Evolutionary conservation across 2,329 filamentous ascomycete genomes (phyloP), one percentile per base, ranked within the genome.

Genomic region (Ophiocordyceps camponoti-saundersi): DNA sequence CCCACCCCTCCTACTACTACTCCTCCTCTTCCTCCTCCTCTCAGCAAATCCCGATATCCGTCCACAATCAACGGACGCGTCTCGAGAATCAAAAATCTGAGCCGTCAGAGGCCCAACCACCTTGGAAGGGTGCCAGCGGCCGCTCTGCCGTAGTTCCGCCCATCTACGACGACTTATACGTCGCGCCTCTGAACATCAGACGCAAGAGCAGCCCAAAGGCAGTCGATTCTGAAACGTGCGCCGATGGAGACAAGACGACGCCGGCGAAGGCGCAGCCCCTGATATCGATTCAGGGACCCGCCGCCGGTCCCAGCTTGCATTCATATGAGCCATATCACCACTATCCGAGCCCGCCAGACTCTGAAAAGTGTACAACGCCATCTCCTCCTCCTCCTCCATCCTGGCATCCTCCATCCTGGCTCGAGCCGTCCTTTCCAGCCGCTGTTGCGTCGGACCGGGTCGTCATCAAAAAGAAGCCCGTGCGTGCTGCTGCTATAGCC

Each of bases 71-170:
- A 48, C 59, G 62, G 13, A 55, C 63, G 48, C 57, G 60, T 12
- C 55, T 61, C 29, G 49, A 60, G 44, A 56, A 57, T 40, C 57
- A 62, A 62, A 51, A 66, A 56, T 60, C 52, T 55, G 65, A 55
- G 52, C 59, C 54, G 50, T 26, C 67, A 46, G 66, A 71, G 23
- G 66, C 57, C 46, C 67, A 70, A 21, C 77, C 79, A 6, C 70
- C 79, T 48, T 88, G 84, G 84, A 80, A 79, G 55, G 83, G 83
- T 18, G 77, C 79, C 36, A 86, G 79, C 58, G 84, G 84, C 26
- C 75, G 83, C 52, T 71, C 72, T 41, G 68, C 74, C 34, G 69
- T 85, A 48, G 72, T 84, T 32, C 71, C 72, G 42, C 79, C 82
- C 3, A 72, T 85, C 36, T 72, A 68, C 56, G 80, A 85, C 57